These are phyloP conservation scores for Diversispora eburnea DNA, from an alignment of 192 early-diverging fungal genomes.

Conservation along the genomic window DNA sequence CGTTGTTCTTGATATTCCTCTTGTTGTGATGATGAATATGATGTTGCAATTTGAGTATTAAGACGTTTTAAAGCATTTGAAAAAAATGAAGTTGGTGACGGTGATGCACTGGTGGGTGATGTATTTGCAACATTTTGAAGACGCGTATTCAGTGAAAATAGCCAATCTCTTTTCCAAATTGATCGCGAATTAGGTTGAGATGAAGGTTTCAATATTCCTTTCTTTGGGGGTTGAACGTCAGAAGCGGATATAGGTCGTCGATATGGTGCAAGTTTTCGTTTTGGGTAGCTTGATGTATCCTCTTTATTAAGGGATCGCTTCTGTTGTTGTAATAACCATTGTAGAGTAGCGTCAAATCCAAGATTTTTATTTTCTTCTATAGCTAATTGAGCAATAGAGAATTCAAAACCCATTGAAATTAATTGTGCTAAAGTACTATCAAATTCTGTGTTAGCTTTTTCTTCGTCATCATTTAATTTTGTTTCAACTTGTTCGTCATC, in stretches of 20 bases:
- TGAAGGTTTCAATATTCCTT: constrained; percentile 16
- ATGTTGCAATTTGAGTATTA: background rate
- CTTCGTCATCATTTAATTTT: too few species aligned
- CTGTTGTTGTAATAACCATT: constrained; percentile 6
- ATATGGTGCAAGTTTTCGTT: background rate
- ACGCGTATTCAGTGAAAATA: constrained; percentile 13
- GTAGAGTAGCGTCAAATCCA: constrained; percentile 6
- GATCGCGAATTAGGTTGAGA: background rate
- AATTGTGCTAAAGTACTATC: background rate
- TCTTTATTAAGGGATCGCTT: background rate
- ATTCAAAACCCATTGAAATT: constrained; percentile 10
- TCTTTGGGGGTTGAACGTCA: background rate
- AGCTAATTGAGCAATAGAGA: background rate
- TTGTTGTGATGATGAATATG: background rate
- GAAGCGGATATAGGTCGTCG: background rate
- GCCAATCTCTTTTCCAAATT: constrained; percentile 18
- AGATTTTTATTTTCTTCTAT: background rate
- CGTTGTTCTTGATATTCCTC: background rate
- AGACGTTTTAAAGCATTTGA: constrained; percentile 10
- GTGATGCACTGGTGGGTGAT: background rate
- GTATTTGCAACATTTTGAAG: constrained; percentile 6
- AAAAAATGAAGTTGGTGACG: constrained; percentile 12
- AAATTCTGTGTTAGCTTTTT: background rate
- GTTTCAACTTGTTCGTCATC: too few species aligned
- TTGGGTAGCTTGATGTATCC: background rate